These are phyloP conservation scores for Phytopythium helicoides DNA, from an alignment of 352 stramenopile species.

Conservation along the genomic window DNA sequence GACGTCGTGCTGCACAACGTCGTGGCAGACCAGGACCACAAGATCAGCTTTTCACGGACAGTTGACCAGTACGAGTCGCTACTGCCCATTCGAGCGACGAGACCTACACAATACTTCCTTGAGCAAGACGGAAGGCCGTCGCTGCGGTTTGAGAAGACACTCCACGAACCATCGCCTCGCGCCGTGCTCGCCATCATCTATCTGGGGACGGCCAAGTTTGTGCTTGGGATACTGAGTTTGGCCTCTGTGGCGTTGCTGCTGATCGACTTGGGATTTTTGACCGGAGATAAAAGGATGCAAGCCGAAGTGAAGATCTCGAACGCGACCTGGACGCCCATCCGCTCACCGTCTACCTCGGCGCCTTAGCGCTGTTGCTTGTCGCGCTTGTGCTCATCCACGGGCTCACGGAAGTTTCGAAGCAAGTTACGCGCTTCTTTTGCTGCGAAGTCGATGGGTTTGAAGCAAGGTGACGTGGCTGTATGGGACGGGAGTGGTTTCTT, in stretches of 20 bases:
- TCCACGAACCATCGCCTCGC: conserved; percentile 30
- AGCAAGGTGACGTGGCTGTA: background rate
- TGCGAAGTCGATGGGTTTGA: conserved; percentile 24
- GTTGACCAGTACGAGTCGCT: conserved; percentile 24
- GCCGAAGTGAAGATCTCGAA: conserved; percentile 10
- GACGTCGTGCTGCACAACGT: conserved; percentile 58
- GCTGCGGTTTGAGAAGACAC: conserved; percentile 33
- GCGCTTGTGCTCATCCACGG: conserved; percentile 38
- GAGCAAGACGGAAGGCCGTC: conserved; percentile 17
- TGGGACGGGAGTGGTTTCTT: conserved; percentile 5
- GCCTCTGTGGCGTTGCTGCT: conserved; percentile 24
- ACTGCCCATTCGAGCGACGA: conserved; percentile 28
- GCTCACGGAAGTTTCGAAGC: conserved; percentile 35
- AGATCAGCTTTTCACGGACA: conserved; percentile 28
- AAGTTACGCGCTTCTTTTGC: conserved; percentile 56
- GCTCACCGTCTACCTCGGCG: conserved; percentile 27
- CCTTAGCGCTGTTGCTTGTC: conserved; percentile 25
- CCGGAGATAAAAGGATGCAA: conserved; percentile 24
- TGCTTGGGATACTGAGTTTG: conserved; percentile 33
- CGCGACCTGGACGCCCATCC: conserved; percentile 16
- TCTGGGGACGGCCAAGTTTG: conserved; percentile 46
- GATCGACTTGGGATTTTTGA: conserved; percentile 28
- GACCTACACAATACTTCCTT: conserved; percentile 4
- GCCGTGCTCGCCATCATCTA: conserved; percentile 41
- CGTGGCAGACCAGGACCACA: conserved; percentile 20